phyloP scores from a whole-genome alignment of 2,329 filamentous ascomycete species.

The Beauveria pseudobassiana region DNA sequence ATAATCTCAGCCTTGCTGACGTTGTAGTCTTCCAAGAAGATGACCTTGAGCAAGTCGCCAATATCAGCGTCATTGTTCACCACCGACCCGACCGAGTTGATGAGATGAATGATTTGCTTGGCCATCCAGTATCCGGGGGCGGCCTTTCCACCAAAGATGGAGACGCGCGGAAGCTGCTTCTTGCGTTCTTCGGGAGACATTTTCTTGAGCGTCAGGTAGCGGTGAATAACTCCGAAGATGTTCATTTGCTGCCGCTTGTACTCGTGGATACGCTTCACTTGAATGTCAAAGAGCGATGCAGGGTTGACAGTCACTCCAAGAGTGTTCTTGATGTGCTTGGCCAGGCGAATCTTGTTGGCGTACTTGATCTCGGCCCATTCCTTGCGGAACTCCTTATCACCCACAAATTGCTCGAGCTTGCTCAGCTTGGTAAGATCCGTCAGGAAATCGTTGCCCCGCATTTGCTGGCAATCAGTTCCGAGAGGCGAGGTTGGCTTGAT shows the following conservation, averaged over 20 bases:
- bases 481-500: constrained; percentile 91
- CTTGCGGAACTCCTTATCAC: constrained; percentile 85
- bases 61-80: constrained; percentile 91
- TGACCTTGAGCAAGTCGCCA: constrained; percentile 89
- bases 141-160: constrained; percentile 95
- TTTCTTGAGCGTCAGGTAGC: constrained; percentile 82
- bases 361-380: constrained; percentile 97
- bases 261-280: constrained; percentile 98
- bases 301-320: constrained; percentile 81
- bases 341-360: constrained; percentile 87
- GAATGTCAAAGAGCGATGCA: constrained; percentile 83
- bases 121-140: constrained; percentile 99
- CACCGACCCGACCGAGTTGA: constrained; percentile 84
- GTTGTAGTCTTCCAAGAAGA: constrained; percentile 98
- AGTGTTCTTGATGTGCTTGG: constrained; percentile 80
- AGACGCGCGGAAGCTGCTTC: constrained; percentile 80
- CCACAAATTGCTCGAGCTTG: constrained; percentile 73
- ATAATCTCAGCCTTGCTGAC: constrained; percentile 99
- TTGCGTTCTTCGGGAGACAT: constrained; percentile 78
- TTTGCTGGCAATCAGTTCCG: constrained; percentile 86
- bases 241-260: constrained; percentile 99
- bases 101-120: constrained; percentile 94
- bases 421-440: constrained; percentile 84
- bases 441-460: constrained; percentile 76
- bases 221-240: constrained; percentile 95